These are phyloP conservation scores for Collybia sordida DNA, from an alignment of 768 basidiomycete species.

Conservation along the genomic window DNA sequence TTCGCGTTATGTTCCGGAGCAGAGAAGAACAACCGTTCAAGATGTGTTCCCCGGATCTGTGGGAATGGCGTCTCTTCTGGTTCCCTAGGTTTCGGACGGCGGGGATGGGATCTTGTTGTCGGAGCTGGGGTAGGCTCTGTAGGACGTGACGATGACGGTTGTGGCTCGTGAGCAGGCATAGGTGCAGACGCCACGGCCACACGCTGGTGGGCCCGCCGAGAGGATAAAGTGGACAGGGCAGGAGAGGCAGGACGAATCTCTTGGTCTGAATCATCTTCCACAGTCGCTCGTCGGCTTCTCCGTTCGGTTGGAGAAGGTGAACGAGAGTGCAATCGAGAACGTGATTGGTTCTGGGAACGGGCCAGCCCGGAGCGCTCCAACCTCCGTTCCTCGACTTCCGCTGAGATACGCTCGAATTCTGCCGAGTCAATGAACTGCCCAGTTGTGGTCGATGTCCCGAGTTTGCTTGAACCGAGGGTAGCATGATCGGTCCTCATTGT, in stretches of 20 bases:
- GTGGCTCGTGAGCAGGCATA: neutral
- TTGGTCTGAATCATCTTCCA: slow-evolving; percentile 13
- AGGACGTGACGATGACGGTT: slow-evolving; percentile 22
- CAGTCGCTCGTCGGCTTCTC: slow-evolving; percentile 3
- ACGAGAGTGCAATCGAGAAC: neutral
- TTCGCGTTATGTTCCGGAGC: slow-evolving; percentile 72
- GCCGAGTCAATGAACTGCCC: slow-evolving; percentile 51
- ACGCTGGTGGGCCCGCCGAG: neutral
- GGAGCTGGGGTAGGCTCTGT: slow-evolving; percentile 32
- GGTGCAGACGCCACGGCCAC: neutral
- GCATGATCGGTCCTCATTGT: slow-evolving; percentile 57
- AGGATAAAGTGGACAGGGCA: neutral
- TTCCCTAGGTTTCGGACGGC: slow-evolving; percentile 3
- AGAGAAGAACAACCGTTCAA: slow-evolving; percentile 81
- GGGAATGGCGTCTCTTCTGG: slow-evolving; percentile 66
- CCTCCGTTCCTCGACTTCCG: slow-evolving; percentile 46
- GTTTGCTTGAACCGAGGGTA: slow-evolving; percentile 43
- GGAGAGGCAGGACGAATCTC: slow-evolving; percentile 7
- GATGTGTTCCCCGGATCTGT: slow-evolving; percentile 72
- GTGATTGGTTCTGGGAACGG: neutral
- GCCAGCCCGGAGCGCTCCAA: slow-evolving; percentile 3
- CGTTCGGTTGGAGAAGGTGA: slow-evolving; percentile 7
- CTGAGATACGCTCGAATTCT: slow-evolving; percentile 62
- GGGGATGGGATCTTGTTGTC: neutral
- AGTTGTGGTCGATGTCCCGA: slow-evolving; percentile 18